Percentiles rank a stretch among this genome's conserved stretches.
Conservation (phyloP, 768 basidiomycete genomes). For the Tylopilus intermedius region DNA sequence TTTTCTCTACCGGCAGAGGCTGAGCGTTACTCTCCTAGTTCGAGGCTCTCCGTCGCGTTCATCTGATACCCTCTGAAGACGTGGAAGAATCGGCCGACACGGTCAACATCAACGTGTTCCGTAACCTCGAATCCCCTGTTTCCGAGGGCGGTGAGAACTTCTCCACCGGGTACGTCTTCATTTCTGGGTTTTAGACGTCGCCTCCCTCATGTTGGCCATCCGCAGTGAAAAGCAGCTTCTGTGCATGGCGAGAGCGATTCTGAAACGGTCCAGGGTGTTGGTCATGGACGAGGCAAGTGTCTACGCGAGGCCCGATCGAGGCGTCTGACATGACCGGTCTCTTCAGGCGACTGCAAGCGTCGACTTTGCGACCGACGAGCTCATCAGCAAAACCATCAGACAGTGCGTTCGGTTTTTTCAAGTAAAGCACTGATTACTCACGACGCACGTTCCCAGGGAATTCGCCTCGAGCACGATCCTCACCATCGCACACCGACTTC, state of each 20-base stretch:
- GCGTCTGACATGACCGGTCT: not conserved
- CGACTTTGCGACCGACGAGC: slow-evolving; percentile 84
- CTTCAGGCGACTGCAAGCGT: slow-evolving; percentile 67
- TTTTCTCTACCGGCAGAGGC: too few species aligned
- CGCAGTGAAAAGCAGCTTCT: slow-evolving; percentile 75
- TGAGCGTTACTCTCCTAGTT: slow-evolving; percentile 41
- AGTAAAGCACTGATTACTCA: not conserved
- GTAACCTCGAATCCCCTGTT: slow-evolving; percentile 66
- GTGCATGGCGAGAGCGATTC: slow-evolving; percentile 83
- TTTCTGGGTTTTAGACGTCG: not conserved
- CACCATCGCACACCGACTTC: slow-evolving; percentile 76
- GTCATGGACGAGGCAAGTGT: slow-evolving; percentile 77
- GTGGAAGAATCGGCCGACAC: slow-evolving; percentile 34
- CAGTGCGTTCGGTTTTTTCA: slow-evolving; percentile 43
- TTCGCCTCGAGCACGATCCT: slow-evolving; percentile 79
- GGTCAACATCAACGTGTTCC: slow-evolving; percentile 72
- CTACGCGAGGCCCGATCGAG: not conserved
- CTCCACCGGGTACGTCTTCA: slow-evolving; percentile 60
- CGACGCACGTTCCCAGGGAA: slow-evolving; percentile 39
- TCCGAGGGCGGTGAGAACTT: slow-evolving; percentile 90
- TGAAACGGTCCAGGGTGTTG: slow-evolving; percentile 71
- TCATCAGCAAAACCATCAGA: slow-evolving; percentile 77
- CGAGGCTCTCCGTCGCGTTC: slow-evolving; percentile 72
- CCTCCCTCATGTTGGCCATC: not conserved
- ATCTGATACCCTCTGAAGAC: slow-evolving; percentile 63